phyloP scores from a whole-genome alignment of 495 filamentous ascomycete species.

The Pyronema omphalodes region DNA sequence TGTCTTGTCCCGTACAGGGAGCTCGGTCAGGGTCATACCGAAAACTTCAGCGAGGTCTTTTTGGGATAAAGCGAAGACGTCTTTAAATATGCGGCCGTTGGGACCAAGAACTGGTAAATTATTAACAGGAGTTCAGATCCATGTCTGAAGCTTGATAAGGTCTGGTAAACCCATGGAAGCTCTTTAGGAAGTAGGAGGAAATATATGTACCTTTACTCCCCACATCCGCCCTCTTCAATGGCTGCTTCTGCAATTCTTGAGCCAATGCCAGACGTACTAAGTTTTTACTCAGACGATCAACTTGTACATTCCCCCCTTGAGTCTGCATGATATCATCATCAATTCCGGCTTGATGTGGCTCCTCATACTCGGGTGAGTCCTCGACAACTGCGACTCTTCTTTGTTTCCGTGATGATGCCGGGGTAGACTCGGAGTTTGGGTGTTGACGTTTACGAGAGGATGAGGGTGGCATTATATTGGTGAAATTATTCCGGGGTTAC shows the following conservation, averaged over 20 bases:
- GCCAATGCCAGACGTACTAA: conserved; percentile 76
- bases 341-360: no score
- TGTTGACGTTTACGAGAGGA: no score
- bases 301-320: conserved; percentile 23
- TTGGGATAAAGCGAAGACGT: conserved; percentile 51
- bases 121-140: background rate
- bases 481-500: no score
- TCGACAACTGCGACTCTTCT: no score
- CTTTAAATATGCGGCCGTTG: conserved; percentile 44
- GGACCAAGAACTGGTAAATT: conserved; percentile 31
- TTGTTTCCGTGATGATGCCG: no score
- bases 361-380: no score
- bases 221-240: conserved; percentile 63
- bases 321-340: background rate
- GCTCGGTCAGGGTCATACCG: conserved; percentile 72
- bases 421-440: no score
- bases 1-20: conserved; percentile 62
- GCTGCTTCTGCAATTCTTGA: conserved; percentile 66
- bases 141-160: no score
- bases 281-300: conserved; percentile 64
- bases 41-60: conserved; percentile 43
- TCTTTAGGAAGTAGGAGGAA: background rate
- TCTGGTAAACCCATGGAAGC: background rate
- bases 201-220: conserved; percentile 40
- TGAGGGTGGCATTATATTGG: no score